Conservation (phyloP, 169 alveolate genomes). For the Eimeria necatrix region DNA sequence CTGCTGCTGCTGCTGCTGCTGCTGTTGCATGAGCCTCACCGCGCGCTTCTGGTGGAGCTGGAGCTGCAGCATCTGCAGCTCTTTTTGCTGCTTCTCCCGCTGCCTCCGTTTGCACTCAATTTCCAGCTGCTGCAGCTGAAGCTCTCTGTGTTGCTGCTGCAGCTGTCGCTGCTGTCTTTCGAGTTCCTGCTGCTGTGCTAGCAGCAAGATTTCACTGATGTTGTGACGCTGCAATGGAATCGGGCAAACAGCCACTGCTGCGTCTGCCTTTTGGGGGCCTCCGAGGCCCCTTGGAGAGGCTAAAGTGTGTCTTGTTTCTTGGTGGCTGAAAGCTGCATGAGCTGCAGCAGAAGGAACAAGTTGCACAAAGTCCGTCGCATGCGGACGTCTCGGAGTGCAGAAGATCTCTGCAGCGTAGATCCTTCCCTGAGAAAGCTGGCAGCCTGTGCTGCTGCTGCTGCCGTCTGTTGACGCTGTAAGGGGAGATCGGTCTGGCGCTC, state of each 20-base stretch:
- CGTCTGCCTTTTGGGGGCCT: neutral
- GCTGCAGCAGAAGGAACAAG: neutral
- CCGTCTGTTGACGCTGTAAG: neutral
- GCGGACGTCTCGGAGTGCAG: neutral
- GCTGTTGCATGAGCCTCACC: conserved; percentile 11
- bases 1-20: conserved; percentile 45
- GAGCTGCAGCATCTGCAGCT: conserved; percentile 43
- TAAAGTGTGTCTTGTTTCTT: neutral
- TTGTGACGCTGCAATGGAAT: neutral
- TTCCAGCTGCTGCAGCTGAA: conserved; percentile 52
- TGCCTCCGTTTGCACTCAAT: conserved; percentile 29
- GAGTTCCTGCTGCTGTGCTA: conserved; percentile 50
- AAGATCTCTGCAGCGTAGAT: conserved; percentile 2
- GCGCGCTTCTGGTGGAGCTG: conserved; percentile 43
- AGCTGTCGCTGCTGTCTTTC: conserved; percentile 57
- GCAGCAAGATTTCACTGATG: neutral
- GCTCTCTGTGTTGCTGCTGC: conserved; percentile 60
- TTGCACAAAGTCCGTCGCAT: too few relatives aligned
- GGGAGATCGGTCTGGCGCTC: neutral
- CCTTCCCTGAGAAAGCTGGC: neutral
- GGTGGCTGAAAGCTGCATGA: neutral
- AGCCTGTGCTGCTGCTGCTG: neutral
- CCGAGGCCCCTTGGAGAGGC: neutral
- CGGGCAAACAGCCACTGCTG: neutral
- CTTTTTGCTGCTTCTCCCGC: conserved; percentile 39